phyloP scores from a whole-genome alignment of 2,329 filamentous ascomycete genomes.

The Plenodomus lindquistii region DNA sequence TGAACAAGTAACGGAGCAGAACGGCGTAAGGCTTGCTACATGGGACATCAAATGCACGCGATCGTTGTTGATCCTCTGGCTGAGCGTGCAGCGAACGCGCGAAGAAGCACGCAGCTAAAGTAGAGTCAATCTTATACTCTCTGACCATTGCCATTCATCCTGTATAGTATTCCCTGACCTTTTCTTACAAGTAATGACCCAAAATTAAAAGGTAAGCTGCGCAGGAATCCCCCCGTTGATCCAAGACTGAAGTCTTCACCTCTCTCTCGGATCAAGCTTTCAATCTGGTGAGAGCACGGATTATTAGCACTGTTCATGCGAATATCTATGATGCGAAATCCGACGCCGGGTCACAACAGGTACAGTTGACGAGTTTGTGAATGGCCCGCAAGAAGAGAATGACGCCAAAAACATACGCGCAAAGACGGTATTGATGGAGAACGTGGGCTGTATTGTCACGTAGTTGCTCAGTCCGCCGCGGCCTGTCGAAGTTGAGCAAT shows the following conservation, averaged over 20 bases:
- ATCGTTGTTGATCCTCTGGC: too few relatives aligned
- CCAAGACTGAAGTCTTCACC: too few relatives aligned
- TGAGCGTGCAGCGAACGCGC: neutral
- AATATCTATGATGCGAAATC: slow-evolving; percentile 21
- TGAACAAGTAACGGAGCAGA: too few relatives aligned
- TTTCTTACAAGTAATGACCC: too few relatives aligned
- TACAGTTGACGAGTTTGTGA: slow-evolving; percentile 22
- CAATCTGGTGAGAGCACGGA: slow-evolving; percentile 18
- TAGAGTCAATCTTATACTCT: neutral
- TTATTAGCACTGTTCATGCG: slow-evolving; percentile 27
- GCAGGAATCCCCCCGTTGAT: too few relatives aligned
- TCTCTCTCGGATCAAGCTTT: too few relatives aligned
- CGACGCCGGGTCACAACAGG: slow-evolving; percentile 18
- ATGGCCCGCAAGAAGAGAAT: slow-evolving; percentile 24
- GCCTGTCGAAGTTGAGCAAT: slow-evolving; percentile 16
- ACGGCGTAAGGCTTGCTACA: too few relatives aligned
- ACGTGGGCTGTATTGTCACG: neutral
- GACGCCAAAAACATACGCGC: slow-evolving; percentile 18
- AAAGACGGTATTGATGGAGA: slow-evolving; percentile 21
- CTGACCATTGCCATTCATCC: too few relatives aligned
- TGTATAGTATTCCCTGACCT: too few relatives aligned
- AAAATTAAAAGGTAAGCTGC: too few relatives aligned
- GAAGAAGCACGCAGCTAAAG: neutral
- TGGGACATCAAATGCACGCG: neutral
- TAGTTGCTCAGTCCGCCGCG: slow-evolving; percentile 3